These are phyloP conservation scores for Hemerocallis citrina DNA, from an alignment of 106 monocot genomes.

Conservation along the genomic window DNA sequence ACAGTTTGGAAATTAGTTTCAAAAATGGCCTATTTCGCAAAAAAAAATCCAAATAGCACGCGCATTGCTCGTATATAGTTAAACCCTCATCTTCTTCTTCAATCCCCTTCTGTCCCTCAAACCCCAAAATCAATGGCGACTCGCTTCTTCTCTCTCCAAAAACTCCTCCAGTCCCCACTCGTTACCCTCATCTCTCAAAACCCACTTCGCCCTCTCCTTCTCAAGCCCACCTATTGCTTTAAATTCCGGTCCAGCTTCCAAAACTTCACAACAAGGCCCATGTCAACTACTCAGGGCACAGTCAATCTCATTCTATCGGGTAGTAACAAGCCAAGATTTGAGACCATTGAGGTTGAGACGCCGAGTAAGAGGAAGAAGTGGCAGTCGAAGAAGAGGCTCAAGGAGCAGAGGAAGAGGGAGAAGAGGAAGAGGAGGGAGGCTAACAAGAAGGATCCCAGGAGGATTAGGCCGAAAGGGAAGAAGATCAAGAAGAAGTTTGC, in stretches of 20 bases:
- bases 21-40: too few species aligned
- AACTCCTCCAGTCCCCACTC: background rate
- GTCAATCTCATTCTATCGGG: slow-evolving; percentile 51
- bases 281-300: slow-evolving; percentile 13
- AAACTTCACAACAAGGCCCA: background rate
- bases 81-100: too few species aligned
- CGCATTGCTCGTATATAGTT: too few species aligned
- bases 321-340: slow-evolving; percentile 61
- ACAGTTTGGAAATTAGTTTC: too few species aligned
- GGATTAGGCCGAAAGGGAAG: slow-evolving; percentile 56
- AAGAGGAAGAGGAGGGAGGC: slow-evolving; percentile 74
- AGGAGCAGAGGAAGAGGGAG: slow-evolving; percentile 75
- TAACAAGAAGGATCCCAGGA: slow-evolving; percentile 58
- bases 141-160: background rate
- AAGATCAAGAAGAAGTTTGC: slow-evolving; percentile 52
- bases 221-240: too few species aligned
- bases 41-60: too few species aligned
- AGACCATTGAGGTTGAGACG: slow-evolving; percentile 34
- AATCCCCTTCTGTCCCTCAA: background rate
- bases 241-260: too few species aligned
- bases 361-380: slow-evolving; percentile 60
- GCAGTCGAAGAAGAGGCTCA: slow-evolving; percentile 62
- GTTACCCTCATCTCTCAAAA: background rate
- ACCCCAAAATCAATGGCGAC: too few species aligned
- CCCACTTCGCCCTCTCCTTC: background rate